A percentile compares a stretch with the other conserved stretches of the same genome.
Evolutionary conservation across 371 early-diverging fungal genomes (phyloP).

Genomic region (Lichtheimia corymbifera): DNA sequence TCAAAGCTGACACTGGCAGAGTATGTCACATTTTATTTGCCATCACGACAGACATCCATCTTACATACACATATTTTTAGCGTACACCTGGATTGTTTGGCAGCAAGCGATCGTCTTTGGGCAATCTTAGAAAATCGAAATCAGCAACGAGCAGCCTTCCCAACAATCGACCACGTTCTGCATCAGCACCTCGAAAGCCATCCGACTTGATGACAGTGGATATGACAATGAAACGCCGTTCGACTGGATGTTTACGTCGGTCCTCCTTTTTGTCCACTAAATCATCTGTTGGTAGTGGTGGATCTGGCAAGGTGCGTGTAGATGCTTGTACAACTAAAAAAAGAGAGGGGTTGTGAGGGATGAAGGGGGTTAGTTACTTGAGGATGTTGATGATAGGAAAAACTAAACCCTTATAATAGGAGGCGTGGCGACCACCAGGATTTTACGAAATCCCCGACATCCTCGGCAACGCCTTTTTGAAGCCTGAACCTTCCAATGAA

Average conservation of each 20-base stretch:
- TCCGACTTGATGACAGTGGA: conserved; percentile 16
- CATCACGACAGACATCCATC: conserved; percentile 1
- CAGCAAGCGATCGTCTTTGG: conserved; percentile 33
- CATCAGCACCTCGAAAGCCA: conserved; percentile 5
- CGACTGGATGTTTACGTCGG: conserved; percentile 44
- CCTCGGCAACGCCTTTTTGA: conserved; percentile 36
- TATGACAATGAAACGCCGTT: conserved; percentile 43
- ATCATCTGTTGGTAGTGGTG: neutral
- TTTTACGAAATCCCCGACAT: conserved; percentile 33
- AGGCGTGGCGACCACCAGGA: conserved; percentile 26
- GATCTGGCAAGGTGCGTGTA: conserved; percentile 12
- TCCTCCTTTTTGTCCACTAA: conserved; percentile 23
- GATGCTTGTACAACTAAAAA: neutral
- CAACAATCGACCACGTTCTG: conserved; percentile 4
- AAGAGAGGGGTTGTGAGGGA: neutral
- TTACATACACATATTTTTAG: neutral
- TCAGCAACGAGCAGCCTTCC: conserved; percentile 36
- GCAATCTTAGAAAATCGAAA: conserved; percentile 40
- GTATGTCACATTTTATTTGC: neutral
- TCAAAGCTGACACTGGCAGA: conserved; percentile 5
- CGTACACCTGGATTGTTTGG: conserved; percentile 19
- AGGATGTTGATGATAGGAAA: neutral
- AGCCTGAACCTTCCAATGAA: conserved; percentile 30
- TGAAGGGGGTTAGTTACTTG: neutral
- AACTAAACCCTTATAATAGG: conserved; percentile 12